These are phyloP conservation scores for Kuraishia cidri DNA, from an alignment of 805 yeast genomes.

Conservation along the genomic window DNA sequence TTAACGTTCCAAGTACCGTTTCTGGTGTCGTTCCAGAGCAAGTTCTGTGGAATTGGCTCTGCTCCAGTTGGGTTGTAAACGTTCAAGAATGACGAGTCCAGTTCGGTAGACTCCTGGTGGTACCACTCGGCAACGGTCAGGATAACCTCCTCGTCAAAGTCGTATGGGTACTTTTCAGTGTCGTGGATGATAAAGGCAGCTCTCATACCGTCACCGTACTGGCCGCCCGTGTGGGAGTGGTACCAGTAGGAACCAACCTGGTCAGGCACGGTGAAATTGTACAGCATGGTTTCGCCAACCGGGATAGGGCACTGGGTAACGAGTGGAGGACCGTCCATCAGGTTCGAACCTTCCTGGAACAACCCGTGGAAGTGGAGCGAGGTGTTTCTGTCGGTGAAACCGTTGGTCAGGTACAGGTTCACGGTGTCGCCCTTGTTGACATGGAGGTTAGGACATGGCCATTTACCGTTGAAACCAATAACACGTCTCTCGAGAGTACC, in stretches of 20 bases:
- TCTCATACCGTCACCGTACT: slow-evolving; percentile 72
- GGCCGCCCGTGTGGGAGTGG: slow-evolving; percentile 72
- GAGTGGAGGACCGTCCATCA: slow-evolving; percentile 76
- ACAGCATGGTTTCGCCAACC: slow-evolving; percentile 55
- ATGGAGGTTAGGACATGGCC: slow-evolving; percentile 83
- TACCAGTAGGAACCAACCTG: slow-evolving; percentile 83
- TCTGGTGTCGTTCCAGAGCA: slow-evolving; percentile 56
- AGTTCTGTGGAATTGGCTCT: slow-evolving; percentile 68
- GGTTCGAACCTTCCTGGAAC: slow-evolving; percentile 49
- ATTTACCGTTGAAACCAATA: slow-evolving; percentile 41
- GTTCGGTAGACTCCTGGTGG: slow-evolving; percentile 39
- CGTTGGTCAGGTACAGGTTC: slow-evolving; percentile 52
- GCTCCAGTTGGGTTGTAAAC: slow-evolving; percentile 80
- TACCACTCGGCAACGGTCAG: slow-evolving; percentile 58
- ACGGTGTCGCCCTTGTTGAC: slow-evolving; percentile 76
- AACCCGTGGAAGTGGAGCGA: slow-evolving; percentile 77
- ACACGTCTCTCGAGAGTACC: slow-evolving; percentile 33
- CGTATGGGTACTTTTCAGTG: slow-evolving; percentile 32
- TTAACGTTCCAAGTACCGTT: slow-evolving; percentile 47
- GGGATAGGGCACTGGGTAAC: slow-evolving; percentile 77
- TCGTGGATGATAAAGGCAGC: slow-evolving; percentile 64
- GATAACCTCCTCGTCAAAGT: slow-evolving; percentile 53
- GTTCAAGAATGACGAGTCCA: slow-evolving; percentile 39
- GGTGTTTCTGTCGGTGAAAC: slow-evolving; percentile 42
- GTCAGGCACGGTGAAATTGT: slow-evolving; percentile 59